phyloP scores from a whole-genome alignment of 495 filamentous ascomycete genomes.

The Penicillium bovifimosum region DNA sequence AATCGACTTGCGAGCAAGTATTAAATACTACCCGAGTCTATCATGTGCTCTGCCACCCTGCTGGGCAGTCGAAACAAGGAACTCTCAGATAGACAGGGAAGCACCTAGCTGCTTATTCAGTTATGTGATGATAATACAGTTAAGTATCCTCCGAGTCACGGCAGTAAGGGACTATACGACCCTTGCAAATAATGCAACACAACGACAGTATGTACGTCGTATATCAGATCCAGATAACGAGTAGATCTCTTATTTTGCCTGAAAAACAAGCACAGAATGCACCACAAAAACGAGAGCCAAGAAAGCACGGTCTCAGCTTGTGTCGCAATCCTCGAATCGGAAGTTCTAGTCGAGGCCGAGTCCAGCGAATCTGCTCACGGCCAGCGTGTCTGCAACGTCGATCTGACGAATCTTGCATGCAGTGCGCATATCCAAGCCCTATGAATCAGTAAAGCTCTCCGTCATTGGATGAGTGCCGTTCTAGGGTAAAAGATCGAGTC shows the following conservation, averaged over 20 bases:
- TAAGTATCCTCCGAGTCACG: not conserved
- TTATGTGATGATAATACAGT: not conserved
- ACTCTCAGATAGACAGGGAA: not conserved
- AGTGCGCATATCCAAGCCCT: not conserved
- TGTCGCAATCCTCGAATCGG: constrained; percentile 12
- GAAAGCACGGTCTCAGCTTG: not conserved
- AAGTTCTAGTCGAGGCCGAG: not conserved
- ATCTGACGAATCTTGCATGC: constrained; percentile 5
- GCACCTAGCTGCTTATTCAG: not conserved
- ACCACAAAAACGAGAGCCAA: not conserved
- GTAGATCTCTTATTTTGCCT: not conserved
- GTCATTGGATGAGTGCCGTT: not conserved
- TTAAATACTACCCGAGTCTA: constrained; percentile 3
- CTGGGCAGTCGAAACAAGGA: not conserved
- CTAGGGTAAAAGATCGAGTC: not conserved
- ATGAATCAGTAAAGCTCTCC: not conserved
- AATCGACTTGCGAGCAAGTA: not conserved
- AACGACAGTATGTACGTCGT: not conserved
- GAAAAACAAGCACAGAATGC: not conserved
- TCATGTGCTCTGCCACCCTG: not conserved
- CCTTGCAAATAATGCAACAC: not conserved
- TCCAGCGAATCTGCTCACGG: not conserved
- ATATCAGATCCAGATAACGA: not conserved
- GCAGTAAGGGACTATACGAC: not conserved
- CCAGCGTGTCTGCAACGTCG: not conserved